phyloP scores from a whole-genome alignment of 352 stramenopile genomes.

The Globisporangium takayamanum region DNA sequence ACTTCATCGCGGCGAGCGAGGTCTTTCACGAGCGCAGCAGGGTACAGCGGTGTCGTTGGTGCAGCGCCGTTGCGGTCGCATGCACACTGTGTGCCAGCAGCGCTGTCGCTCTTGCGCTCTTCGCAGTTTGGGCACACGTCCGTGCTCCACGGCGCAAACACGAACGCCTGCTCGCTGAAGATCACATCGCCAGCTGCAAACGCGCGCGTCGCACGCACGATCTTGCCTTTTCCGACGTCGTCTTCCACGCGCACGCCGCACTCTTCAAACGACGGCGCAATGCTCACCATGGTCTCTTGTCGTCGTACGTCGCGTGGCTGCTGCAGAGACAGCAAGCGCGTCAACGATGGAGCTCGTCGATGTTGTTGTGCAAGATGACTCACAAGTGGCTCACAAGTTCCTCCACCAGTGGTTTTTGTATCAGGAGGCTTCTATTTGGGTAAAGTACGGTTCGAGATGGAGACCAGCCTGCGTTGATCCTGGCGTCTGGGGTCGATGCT shows the following conservation, averaged over 20 bases:
- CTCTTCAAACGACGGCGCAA: conserved; percentile 36
- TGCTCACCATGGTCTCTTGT: not conserved
- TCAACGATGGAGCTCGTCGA: not conserved
- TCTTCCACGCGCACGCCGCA: conserved; percentile 51
- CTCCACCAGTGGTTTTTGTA: no score
- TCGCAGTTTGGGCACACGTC: conserved; percentile 55
- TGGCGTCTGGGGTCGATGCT: no score
- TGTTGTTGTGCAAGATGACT: no score
- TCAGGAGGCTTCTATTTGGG: no score
- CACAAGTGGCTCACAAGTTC: no score
- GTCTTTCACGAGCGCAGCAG: conserved; percentile 31
- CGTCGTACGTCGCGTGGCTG: not conserved
- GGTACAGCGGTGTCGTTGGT: conserved; percentile 28
- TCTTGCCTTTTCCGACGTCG: conserved; percentile 46
- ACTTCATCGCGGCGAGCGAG: conserved; percentile 39
- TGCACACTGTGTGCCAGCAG: conserved; percentile 12
- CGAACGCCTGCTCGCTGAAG: conserved; percentile 72
- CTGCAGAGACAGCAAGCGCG: not conserved
- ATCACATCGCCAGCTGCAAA: conserved; percentile 63
- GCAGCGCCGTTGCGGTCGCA: conserved; percentile 34
- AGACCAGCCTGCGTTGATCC: no score
- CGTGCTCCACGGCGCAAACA: conserved; percentile 61
- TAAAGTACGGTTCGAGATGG: no score
- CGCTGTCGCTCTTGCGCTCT: conserved; percentile 21
- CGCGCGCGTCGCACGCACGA: conserved; percentile 44